Conservation (phyloP, 106 monocot genomes). For the Hemerocallis citrina region DNA sequence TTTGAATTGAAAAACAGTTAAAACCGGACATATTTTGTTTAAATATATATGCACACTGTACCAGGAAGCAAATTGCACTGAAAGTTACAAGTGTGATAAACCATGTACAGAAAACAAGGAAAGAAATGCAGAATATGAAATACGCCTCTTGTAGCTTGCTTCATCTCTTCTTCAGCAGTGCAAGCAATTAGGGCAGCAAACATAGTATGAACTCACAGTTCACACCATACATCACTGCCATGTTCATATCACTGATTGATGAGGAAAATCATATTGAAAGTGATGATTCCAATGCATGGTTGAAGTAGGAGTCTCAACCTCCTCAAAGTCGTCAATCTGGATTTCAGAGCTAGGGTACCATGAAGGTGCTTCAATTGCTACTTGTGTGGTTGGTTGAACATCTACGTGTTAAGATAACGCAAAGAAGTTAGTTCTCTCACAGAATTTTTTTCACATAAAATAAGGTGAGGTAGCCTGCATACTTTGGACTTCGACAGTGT, state of each 20-base stretch:
- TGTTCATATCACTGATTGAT: background rate
- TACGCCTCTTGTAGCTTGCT: constrained; percentile 8
- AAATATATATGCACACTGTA: background rate
- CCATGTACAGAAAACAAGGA: background rate
- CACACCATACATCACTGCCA: background rate
- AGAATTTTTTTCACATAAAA: background rate
- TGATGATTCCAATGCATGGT: background rate
- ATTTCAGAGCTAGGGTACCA: background rate
- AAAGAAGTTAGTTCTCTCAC: background rate
- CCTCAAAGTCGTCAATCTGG: constrained; percentile 7
- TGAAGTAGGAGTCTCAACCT: background rate
- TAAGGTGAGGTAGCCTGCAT: background rate
- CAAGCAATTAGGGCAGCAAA: constrained; percentile 10
- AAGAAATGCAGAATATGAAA: constrained; percentile 1
- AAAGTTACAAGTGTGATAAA: background rate
- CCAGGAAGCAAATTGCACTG: background rate
- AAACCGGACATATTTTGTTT: background rate
- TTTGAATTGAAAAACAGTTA: no score
- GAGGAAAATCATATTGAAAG: no score
- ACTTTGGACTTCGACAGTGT: background rate
- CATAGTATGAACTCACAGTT: background rate
- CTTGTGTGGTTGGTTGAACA: constrained; percentile 1
- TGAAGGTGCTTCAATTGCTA: background rate
- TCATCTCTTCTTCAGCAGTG: background rate
- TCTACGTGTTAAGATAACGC: background rate